Percentiles rank a stretch among this genome's conserved stretches.
Conservation (phyloP, 169 alveolate genomes). For the Eimeria necatrix region DNA sequence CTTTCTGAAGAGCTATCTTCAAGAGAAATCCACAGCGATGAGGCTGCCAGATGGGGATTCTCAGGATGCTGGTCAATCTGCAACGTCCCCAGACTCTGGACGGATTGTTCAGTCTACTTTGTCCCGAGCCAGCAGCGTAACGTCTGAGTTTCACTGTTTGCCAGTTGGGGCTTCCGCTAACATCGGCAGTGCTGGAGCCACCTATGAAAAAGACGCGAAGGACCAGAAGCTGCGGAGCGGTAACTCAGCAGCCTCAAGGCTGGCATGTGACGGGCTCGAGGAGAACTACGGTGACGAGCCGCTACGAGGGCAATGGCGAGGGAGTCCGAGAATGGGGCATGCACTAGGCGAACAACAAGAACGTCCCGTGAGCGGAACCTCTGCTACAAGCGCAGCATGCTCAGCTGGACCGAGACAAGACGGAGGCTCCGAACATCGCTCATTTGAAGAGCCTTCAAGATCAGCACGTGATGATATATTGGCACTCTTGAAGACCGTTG, state of each 20-base stretch:
- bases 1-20: constrained; percentile 67
- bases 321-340: constrained; percentile 1
- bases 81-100: background rate
- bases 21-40: background rate
- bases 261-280: background rate
- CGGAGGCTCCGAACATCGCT: background rate
- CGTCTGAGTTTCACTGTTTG: background rate
- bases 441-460: background rate
- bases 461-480: background rate
- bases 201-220: background rate
- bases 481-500: background rate
- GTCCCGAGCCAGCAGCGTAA: background rate
- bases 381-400: background rate
- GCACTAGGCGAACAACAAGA: background rate
- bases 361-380: background rate
- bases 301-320: constrained; percentile 14
- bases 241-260: background rate
- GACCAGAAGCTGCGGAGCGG: background rate
- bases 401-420: background rate
- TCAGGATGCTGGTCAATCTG: background rate
- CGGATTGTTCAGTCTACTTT: background rate
- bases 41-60: constrained; percentile 1
- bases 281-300: background rate
- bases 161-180: background rate
- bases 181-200: background rate